Conservation (phyloP, 257 asterid species). For the Fraxinus quadrangulata region DNA sequence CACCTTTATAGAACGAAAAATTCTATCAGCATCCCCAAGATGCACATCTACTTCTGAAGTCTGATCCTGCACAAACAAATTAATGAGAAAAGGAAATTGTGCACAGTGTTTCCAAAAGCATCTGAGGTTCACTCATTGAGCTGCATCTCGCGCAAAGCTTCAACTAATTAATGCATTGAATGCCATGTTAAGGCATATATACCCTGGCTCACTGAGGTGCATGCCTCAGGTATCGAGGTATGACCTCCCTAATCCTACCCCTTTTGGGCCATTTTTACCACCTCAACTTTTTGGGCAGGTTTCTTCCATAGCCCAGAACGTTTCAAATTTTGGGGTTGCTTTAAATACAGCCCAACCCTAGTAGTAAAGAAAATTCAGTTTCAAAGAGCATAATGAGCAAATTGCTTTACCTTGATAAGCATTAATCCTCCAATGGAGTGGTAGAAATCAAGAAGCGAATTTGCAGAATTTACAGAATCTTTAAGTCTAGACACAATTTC, state of each 20-base stretch:
- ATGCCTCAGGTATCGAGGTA: not conserved
- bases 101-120: not conserved
- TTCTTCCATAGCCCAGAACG: not conserved
- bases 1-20: conserved; percentile 80
- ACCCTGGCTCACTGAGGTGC: not conserved
- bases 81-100: conserved; percentile 15
- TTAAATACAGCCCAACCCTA: not conserved
- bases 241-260: not conserved
- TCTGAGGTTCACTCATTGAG: not conserved
- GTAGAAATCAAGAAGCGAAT: conserved; percentile 73
- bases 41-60: conserved; percentile 58
- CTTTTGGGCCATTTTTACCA: not conserved
- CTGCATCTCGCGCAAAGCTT: not conserved
- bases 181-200: not conserved
- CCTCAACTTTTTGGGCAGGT: not conserved
- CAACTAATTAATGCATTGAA: not conserved
- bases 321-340: not conserved
- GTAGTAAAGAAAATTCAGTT: not conserved
- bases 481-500: conserved; percentile 63
- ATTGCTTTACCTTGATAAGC: conserved; percentile 61
- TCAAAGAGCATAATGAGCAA: not conserved
- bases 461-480: conserved; percentile 55
- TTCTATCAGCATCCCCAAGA: conserved; percentile 66
- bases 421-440: conserved; percentile 68
- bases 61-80: conserved; percentile 62